Evolutionary conservation across 139 green algal species (phyloP).

Genomic region (Coelastrella sp.): DNA sequence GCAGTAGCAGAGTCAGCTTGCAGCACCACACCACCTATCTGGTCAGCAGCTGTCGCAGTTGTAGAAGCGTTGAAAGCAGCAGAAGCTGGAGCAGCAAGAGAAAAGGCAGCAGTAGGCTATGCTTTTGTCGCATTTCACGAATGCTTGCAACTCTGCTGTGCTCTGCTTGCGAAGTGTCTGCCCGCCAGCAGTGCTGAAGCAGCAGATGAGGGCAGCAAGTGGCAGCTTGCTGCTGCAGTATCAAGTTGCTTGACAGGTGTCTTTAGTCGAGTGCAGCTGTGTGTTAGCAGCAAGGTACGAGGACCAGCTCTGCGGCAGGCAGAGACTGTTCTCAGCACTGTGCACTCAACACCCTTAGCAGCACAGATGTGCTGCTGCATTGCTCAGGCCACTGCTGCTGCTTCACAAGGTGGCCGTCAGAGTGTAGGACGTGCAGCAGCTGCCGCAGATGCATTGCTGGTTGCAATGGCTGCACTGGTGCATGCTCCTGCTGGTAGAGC

Average conservation of each 20-base stretch:
- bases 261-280: conserved; percentile 24
- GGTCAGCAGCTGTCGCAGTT: conserved; percentile 10
- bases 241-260: conserved; percentile 16
- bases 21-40: neutral
- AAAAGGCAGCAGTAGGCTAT: conserved; percentile 61
- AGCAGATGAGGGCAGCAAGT: neutral
- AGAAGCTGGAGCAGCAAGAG: conserved; percentile 50
- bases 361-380: conserved; percentile 58
- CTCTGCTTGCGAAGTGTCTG: conserved; percentile 42
- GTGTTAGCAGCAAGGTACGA: conserved; percentile 16
- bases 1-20: conserved; percentile 28
- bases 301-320: conserved; percentile 63
- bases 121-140: conserved; percentile 60
- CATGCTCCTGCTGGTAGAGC: conserved; percentile 21
- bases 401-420: neutral
- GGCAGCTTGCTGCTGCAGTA: neutral
- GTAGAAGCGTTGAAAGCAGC: conserved; percentile 22
- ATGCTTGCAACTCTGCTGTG: conserved; percentile 48
- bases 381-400: conserved; percentile 14
- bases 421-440: neutral
- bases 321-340: conserved; percentile 49
- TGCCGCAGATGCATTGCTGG: conserved; percentile 31
- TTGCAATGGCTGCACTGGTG: conserved; percentile 43
- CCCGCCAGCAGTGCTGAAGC: neutral
- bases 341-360: conserved; percentile 46